phyloP scores from a whole-genome alignment of 2,329 filamentous ascomycete species.

The Talaromyces atroroseus region DNA sequence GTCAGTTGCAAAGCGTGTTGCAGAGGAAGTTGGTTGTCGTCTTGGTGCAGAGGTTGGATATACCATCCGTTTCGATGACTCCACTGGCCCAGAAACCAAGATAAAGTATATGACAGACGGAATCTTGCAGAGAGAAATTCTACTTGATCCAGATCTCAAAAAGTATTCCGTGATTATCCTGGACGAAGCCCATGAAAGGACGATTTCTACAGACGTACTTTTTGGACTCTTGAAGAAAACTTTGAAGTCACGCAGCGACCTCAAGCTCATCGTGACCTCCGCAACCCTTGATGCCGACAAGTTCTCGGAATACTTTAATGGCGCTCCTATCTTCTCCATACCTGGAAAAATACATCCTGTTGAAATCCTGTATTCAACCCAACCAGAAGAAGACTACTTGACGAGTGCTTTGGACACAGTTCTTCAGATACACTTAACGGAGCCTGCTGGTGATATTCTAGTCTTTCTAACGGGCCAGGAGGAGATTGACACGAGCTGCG shows the following conservation, averaged over 20 bases:
- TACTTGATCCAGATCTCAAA: constrained; percentile 82
- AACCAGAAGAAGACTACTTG: constrained; percentile 92
- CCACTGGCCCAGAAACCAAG: constrained; percentile 76
- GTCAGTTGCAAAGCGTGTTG: constrained; percentile 94
- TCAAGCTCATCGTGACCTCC: constrained; percentile 94
- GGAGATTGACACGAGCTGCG: constrained; percentile 92
- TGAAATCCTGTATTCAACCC: constrained; percentile 88
- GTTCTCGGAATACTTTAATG: constrained; percentile 93
- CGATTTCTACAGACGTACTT: constrained; percentile 89
- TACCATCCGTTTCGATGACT: constrained; percentile 95
- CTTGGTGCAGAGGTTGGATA: constrained; percentile 93
- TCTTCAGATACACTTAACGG: constrained; percentile 95
- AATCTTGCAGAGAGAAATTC: constrained; percentile 92
- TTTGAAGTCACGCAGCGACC: constrained; percentile 72
- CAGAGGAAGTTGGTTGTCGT: constrained; percentile 88
- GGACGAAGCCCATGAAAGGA: constrained; percentile 96
- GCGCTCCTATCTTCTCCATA: constrained; percentile 94
- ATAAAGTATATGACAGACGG: constrained; percentile 99
- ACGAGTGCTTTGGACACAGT: constrained; percentile 92
- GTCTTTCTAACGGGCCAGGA: constrained; percentile 96
- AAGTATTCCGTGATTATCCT: constrained; percentile 96
- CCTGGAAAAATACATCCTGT: constrained; percentile 93
- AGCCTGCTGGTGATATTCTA: constrained; percentile 89
- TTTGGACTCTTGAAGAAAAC: constrained; percentile 95
- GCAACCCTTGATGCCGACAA: constrained; percentile 96